phyloP scores from a whole-genome alignment of 2,329 filamentous ascomycete genomes.

The Colletotrichum lini region DNA sequence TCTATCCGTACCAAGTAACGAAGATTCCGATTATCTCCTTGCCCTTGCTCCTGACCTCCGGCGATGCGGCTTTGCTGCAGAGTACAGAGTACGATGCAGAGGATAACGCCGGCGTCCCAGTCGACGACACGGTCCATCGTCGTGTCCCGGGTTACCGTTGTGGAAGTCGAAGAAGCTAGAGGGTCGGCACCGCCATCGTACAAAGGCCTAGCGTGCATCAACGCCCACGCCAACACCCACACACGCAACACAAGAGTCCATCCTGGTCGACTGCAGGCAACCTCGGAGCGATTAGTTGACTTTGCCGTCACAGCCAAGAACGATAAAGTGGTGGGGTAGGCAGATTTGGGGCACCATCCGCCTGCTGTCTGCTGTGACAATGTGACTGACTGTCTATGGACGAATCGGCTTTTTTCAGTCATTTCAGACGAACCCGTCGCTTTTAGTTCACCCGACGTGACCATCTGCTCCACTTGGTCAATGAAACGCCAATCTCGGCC shows the following conservation, averaged over 20 bases:
- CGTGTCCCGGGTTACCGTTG: not conserved
- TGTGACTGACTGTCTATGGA: constrained; percentile 1
- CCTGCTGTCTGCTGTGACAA: not conserved
- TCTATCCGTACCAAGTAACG: not conserved
- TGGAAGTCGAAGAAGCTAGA: not conserved
- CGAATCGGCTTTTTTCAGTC: constrained; percentile 15
- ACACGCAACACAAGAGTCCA: not conserved
- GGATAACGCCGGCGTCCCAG: not conserved
- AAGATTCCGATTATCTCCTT: too few relatives aligned
- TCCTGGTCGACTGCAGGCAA: constrained; percentile 22
- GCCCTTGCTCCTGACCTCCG: not conserved
- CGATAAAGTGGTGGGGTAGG: constrained; percentile 11
- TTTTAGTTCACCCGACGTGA: constrained; percentile 25
- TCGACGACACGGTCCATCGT: not conserved
- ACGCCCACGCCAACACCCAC: not conserved
- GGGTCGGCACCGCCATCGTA: not conserved
- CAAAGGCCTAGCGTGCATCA: too few relatives aligned
- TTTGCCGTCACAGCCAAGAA: constrained; percentile 19
- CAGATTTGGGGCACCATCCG: constrained; percentile 5
- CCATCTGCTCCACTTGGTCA: not conserved
- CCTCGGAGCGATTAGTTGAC: constrained; percentile 17
- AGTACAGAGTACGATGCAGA: not conserved
- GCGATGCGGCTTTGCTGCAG: not conserved
- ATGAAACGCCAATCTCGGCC: not conserved
- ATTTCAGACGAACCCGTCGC: constrained; percentile 36